These are phyloP conservation scores for Globisporangium radiosum DNA, from an alignment of 352 stramenopile species.

Conservation along the genomic window DNA sequence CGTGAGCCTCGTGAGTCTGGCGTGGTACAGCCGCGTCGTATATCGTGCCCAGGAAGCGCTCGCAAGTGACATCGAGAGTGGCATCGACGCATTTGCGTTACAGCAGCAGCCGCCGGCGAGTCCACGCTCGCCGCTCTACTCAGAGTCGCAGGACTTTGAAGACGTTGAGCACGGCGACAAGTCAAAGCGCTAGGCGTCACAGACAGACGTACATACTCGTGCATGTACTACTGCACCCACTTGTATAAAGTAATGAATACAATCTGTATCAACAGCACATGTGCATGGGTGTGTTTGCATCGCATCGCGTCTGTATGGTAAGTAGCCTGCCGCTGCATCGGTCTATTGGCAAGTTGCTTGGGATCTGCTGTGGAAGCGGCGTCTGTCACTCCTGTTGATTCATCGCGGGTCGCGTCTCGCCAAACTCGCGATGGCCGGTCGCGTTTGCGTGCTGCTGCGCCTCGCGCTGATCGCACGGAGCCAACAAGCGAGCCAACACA, in stretches of 20 bases:
- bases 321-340: too few relatives aligned
- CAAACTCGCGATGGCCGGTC: slow-evolving; percentile 72
- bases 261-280: too few relatives aligned
- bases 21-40: slow-evolving; percentile 67
- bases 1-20: slow-evolving; percentile 49
- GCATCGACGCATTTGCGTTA: background rate
- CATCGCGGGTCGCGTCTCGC: slow-evolving; percentile 30
- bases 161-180: too few relatives aligned
- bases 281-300: too few relatives aligned
- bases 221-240: too few relatives aligned
- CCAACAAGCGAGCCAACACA: background rate
- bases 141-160: too few relatives aligned
- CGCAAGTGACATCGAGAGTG: background rate
- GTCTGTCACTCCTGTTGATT: slow-evolving; percentile 1
- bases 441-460: slow-evolving; percentile 50
- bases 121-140: too few relatives aligned
- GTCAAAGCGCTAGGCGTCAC: too few relatives aligned
- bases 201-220: too few relatives aligned
- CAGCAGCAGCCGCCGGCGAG: too few relatives aligned
- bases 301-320: too few relatives aligned
- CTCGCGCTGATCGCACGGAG: slow-evolving; percentile 27
- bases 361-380: background rate
- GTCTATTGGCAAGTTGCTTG: background rate
- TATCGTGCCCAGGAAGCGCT: slow-evolving; percentile 16
- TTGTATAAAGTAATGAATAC: too few relatives aligned